Evolutionary conservation across 2,329 filamentous ascomycete species (phyloP).

Genomic region (Colletotrichum noveboracense): DNA sequence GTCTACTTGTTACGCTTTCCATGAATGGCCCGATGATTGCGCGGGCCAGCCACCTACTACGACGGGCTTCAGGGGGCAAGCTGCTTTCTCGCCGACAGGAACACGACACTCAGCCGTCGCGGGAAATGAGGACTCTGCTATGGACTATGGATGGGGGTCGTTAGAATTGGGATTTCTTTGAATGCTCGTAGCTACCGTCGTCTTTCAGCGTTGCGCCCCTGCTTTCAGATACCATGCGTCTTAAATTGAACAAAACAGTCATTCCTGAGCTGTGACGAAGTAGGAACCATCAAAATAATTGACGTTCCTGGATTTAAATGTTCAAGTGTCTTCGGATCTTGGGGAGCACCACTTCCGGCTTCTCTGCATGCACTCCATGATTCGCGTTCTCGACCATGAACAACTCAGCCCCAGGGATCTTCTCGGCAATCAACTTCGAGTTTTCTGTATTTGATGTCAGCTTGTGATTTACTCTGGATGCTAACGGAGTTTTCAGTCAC

Average conservation of each 20-base stretch:
- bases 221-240: neutral
- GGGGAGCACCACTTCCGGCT: conserved; percentile 32
- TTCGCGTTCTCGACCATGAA: conserved; percentile 35
- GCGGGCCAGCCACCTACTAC: neutral
- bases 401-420: conserved; percentile 30
- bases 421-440: conserved; percentile 33
- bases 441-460: conserved; percentile 27
- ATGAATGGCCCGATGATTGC: conserved; percentile 22
- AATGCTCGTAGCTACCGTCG: neutral
- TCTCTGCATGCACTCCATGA: conserved; percentile 40
- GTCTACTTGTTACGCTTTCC: conserved; percentile 32
- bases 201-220: neutral
- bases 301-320: neutral
- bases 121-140: conserved; percentile 2
- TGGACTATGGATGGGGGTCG: conserved; percentile 19
- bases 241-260: neutral
- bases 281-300: neutral
- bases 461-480: neutral
- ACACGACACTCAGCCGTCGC: conserved; percentile 5
- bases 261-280: neutral
- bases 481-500: neutral
- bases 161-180: conserved; percentile 21
- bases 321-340: conserved; percentile 26
- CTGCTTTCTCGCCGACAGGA: conserved; percentile 15
- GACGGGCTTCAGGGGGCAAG: neutral